Base-by-base conservation (phyloP, 106 monocot species). In the Dendrobium chrysotoxum region DNA sequence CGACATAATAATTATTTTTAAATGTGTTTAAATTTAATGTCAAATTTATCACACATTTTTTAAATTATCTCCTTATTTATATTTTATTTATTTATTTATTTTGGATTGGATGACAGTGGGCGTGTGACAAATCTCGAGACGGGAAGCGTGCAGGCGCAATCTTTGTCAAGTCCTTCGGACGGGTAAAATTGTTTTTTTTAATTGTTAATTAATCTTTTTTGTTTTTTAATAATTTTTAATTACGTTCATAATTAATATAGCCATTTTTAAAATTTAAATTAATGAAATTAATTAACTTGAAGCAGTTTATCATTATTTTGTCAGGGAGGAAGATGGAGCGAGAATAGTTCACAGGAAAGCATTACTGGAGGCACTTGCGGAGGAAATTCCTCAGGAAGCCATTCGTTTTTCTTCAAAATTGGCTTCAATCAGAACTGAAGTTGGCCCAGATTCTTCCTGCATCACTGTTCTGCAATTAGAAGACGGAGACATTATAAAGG, bases 401-500 rank as follows among this genome's bases (percentile, higher is more conserved):
- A 81, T 93, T 66, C 87, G 85, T 53, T 91, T 68, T 80, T 83
- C 83, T 10, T 87, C 91, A 4, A 93, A 86, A 84, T 44, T 91
- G 0, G 82, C 87, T 30, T 80, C 83, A 2, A 89, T 93, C 3
- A 85, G 87, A 18, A 78, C 61, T 23, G 61, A 61, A 61, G 50
- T 15, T 50, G 1, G 50, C 50, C 50, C 50, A 13, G 50, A 50
- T 50, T 61, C 61, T n/a, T n/a, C 20, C 4, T 23, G 81, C 30
- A 80, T 53, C 4, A 83, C 79, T 18, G 53, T 77, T 8, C 53
- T 89, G 12, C 88, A 85, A 76, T 53, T 93, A 25, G 89, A 84
- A 42, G 91, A 93, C 79, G 93, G 91, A 15, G 82, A 87, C 4
- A 85, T 44, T 6, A 61, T 93, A 28, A 91, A 77, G 86, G 72